Evolutionary conservation across 2,329 filamentous ascomycete genomes (phyloP).

Genomic region (Teratosphaeria epicoccoides): DNA sequence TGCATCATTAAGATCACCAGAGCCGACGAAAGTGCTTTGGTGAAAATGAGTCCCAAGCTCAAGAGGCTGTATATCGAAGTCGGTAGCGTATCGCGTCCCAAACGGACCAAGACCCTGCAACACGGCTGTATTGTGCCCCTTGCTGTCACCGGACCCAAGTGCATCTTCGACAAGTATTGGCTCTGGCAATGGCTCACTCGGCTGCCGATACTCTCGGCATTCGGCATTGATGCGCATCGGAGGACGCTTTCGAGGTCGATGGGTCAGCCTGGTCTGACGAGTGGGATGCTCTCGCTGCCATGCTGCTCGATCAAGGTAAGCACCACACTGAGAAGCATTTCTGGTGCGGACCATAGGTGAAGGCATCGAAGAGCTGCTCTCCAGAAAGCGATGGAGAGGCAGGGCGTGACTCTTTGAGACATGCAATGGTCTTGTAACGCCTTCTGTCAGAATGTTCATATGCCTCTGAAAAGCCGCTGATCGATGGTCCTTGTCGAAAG

Average conservation of each 20-base stretch:
- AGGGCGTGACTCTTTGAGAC: conserved; percentile 8
- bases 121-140: neutral
- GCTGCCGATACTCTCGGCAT: conserved; percentile 36
- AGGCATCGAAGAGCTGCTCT: neutral
- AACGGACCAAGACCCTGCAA: conserved; percentile 38
- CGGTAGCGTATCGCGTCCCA: conserved; percentile 40
- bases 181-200: conserved; percentile 26
- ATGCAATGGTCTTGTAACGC: conserved; percentile 8
- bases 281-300: conserved; percentile 1
- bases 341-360: neutral
- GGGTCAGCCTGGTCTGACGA: conserved; percentile 8
- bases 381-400: conserved; percentile 19
- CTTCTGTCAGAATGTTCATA: conserved; percentile 21
- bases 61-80: conserved; percentile 44
- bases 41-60: conserved; percentile 45
- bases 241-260: conserved; percentile 21
- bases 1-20: conserved; percentile 41
- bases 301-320: neutral
- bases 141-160: neutral
- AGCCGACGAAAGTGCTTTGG: conserved; percentile 46
- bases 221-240: conserved; percentile 39
- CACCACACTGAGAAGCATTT: neutral
- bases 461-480: conserved; percentile 28
- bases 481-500: conserved; percentile 26
- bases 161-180: neutral